Evolutionary conservation across 2,329 filamentous ascomycete species (phyloP).

Genomic region (Chrysosporium keratinophilum): DNA sequence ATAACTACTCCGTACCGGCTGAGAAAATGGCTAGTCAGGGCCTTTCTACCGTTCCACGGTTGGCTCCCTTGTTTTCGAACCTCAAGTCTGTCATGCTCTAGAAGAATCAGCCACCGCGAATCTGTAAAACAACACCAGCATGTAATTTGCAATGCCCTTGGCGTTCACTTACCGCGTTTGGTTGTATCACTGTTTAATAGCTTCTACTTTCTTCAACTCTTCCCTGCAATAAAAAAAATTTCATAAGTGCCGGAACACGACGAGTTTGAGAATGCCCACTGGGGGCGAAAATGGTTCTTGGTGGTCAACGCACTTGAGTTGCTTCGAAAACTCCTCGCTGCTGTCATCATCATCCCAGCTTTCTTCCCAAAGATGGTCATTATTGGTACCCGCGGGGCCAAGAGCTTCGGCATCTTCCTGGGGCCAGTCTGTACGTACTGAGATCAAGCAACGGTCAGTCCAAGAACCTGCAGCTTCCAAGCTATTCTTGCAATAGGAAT

Average conservation of each 20-base stretch:
- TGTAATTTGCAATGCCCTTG: too few species aligned
- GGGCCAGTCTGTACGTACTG: conserved; percentile 61
- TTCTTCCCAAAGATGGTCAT: conserved; percentile 90
- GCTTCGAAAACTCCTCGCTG: conserved; percentile 87
- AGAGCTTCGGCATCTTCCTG: conserved; percentile 79
- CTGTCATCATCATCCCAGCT: conserved; percentile 99
- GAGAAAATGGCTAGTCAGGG: too few species aligned
- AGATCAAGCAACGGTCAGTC: background rate
- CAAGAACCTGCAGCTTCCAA: too few species aligned
- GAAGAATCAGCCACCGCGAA: too few species aligned
- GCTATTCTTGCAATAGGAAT: too few species aligned
- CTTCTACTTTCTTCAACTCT: conserved; percentile 88
- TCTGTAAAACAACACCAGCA: too few species aligned
- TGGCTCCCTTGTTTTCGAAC: too few species aligned
- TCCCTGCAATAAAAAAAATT: conserved; percentile 39
- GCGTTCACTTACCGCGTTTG: too few species aligned
- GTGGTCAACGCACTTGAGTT: conserved; percentile 63
- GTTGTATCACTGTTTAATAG: conserved; percentile 24
- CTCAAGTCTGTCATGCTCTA: too few species aligned
- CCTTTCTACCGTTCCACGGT: too few species aligned
- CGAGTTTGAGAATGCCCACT: background rate
- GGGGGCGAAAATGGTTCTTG: background rate
- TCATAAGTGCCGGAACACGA: background rate
- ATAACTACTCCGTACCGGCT: too few species aligned
- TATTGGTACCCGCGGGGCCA: conserved; percentile 44